Percentiles rank a stretch among this genome's conserved stretches.
Evolutionary conservation across 345 rosid species (phyloP).

Genomic region (Firmiana major): DNA sequence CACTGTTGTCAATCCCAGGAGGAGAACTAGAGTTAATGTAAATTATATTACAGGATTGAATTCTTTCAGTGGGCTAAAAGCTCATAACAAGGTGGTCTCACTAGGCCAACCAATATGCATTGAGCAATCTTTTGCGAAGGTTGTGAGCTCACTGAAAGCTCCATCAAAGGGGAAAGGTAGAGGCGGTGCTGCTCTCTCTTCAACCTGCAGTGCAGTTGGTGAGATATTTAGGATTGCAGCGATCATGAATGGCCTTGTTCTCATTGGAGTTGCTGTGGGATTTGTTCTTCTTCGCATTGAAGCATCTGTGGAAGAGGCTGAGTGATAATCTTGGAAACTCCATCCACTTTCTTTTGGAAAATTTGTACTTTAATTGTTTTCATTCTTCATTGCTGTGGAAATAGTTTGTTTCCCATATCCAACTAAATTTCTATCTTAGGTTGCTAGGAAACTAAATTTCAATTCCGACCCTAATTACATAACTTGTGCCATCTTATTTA

Average conservation of each 20-base stretch:
- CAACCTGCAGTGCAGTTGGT: constrained; percentile 33
- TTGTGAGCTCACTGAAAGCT: constrained; percentile 41
- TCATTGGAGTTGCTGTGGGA: constrained; percentile 49
- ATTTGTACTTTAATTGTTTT: neutral
- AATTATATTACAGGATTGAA: constrained; percentile 38
- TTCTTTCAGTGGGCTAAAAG: constrained; percentile 46
- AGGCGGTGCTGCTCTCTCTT: constrained; percentile 31
- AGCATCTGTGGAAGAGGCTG: constrained; percentile 40
- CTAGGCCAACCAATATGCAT: constrained; percentile 32
- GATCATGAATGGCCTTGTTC: constrained; percentile 46
- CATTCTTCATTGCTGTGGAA: neutral
- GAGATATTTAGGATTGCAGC: constrained; percentile 55
- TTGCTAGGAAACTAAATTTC: neutral
- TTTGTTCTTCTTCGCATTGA: constrained; percentile 46
- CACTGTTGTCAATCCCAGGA: constrained; percentile 9
- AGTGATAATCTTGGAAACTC: constrained; percentile 16
- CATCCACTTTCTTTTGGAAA: neutral
- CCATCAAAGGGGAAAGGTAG: constrained; percentile 25
- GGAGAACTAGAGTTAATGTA: constrained; percentile 21
- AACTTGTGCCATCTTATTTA: too few species aligned
- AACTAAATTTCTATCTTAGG: neutral
- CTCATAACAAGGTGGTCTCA: constrained; percentile 35
- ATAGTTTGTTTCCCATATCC: neutral
- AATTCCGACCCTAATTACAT: too few species aligned
- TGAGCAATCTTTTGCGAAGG: constrained; percentile 38